phyloP scores from a whole-genome alignment of 352 stramenopile species.

The Phytophthora hibernalis region DNA sequence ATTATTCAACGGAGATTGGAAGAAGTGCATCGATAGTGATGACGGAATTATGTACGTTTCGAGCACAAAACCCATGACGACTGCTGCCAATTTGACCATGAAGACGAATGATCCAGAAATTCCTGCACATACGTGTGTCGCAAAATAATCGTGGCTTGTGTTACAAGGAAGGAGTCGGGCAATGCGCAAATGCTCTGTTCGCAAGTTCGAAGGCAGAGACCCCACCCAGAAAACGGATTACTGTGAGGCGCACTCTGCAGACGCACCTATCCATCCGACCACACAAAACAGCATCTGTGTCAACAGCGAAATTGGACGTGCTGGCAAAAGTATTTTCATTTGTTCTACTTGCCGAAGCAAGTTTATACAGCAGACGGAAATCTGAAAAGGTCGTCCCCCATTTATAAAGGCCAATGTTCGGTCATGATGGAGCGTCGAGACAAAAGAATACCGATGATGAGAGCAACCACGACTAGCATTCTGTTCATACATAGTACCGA shows the following conservation, averaged over 20 bases:
- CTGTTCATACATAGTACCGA: too few relatives aligned
- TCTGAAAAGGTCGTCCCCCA: not conserved
- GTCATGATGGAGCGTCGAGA: too few relatives aligned
- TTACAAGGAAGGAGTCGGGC: not conserved
- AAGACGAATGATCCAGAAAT: too few relatives aligned
- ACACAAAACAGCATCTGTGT: not conserved
- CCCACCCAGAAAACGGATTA: slow-evolving; percentile 12
- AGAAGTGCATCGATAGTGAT: not conserved
- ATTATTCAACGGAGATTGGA: not conserved
- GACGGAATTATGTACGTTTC: not conserved
- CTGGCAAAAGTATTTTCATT: slow-evolving; percentile 13
- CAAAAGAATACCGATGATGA: too few relatives aligned
- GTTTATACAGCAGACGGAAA: slow-evolving; percentile 8
- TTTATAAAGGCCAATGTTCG: not conserved
- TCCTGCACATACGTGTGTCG: not conserved
- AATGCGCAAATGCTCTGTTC: slow-evolving; percentile 5
- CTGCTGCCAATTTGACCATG: too few relatives aligned
- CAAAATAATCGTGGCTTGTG: slow-evolving; percentile 11
- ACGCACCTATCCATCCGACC: not conserved
- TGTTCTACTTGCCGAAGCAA: slow-evolving; percentile 1
- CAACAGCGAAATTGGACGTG: slow-evolving; percentile 2
- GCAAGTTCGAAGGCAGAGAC: slow-evolving; percentile 2
- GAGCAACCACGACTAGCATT: too few relatives aligned
- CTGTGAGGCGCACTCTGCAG: slow-evolving; percentile 11
- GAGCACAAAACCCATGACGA: too few relatives aligned